Conservation (phyloP, 352 stramenopile genomes). For the Pythium dissimile region DNA sequence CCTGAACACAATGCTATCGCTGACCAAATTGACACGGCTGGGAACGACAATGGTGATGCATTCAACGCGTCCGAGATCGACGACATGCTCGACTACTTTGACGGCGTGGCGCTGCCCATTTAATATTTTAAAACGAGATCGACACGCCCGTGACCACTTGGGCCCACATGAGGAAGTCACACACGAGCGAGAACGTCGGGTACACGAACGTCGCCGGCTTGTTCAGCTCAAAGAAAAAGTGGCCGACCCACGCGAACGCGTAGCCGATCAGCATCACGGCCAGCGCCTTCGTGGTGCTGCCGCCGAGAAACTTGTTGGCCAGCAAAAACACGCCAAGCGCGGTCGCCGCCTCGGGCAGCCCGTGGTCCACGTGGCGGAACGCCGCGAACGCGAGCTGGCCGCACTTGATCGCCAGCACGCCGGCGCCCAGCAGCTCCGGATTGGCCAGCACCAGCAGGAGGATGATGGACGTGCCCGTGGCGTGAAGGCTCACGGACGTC, state of each 20-base stretch:
- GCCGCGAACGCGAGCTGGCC: constrained; percentile 35
- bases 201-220: constrained; percentile 64
- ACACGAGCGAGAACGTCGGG: constrained; percentile 58
- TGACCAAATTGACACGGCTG: no score
- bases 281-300: constrained; percentile 19
- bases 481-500: constrained; percentile 41
- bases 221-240: constrained; percentile 68
- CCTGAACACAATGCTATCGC: no score
- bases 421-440: constrained; percentile 32
- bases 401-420: constrained; percentile 29
- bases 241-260: constrained; percentile 57
- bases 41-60: neutral
- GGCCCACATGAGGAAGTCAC: constrained; percentile 55
- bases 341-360: constrained; percentile 26
- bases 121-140: constrained; percentile 38
- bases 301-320: constrained; percentile 32
- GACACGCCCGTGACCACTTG: constrained; percentile 36
- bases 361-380: constrained; percentile 39
- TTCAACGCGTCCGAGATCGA: constrained; percentile 41
- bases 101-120: constrained; percentile 57
- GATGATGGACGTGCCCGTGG: constrained; percentile 37
- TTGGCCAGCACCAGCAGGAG: constrained; percentile 31
- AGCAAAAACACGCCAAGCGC: constrained; percentile 31
- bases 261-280: constrained; percentile 37
- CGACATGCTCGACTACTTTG: constrained; percentile 77